These are phyloP conservation scores for Metschnikowia matae DNA, from an alignment of 805 yeast species.

Conservation along the genomic window DNA sequence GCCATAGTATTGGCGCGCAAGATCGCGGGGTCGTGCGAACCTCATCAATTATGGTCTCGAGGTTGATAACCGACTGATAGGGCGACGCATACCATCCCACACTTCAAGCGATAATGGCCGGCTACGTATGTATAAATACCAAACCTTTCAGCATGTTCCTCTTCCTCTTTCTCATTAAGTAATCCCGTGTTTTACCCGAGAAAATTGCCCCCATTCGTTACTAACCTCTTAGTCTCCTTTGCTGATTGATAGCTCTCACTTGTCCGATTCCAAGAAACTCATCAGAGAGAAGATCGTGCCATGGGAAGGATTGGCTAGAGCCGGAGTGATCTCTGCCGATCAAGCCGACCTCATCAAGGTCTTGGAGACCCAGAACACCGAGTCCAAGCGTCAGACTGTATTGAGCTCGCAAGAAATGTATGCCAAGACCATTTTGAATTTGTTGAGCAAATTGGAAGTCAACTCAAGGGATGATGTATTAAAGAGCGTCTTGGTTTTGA, in stretches of 20 bases:
- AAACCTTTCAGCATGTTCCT: background rate
- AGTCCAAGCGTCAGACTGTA: slow-evolving; percentile 40
- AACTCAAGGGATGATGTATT: slow-evolving; percentile 58
- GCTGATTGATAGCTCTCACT: slow-evolving; percentile 58
- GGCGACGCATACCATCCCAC: background rate
- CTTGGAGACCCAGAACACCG: slow-evolving; percentile 46
- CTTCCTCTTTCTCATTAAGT: background rate
- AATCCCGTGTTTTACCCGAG: background rate
- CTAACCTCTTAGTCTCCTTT: slow-evolving; percentile 28
- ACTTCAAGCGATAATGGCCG: slow-evolving; percentile 2
- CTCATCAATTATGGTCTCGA: background rate
- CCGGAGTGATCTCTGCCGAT: slow-evolving; percentile 58
- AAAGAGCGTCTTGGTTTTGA: slow-evolving; percentile 58
- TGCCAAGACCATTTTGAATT: slow-evolving; percentile 49
- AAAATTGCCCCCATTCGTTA: background rate
- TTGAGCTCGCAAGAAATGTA: slow-evolving; percentile 46
- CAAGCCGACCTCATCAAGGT: slow-evolving; percentile 62
- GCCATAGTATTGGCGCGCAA: slow-evolving; percentile 1
- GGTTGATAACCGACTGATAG: slow-evolving; percentile 5
- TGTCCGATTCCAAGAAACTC: slow-evolving; percentile 60
- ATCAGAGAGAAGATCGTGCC: slow-evolving; percentile 80
- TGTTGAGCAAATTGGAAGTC: slow-evolving; percentile 46
- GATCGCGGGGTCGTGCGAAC: slow-evolving; percentile 1
- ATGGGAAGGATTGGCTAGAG: slow-evolving; percentile 86
- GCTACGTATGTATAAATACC: slow-evolving; percentile 5